Conservation (phyloP, 139 green algal species). For the Chlorokybus atmophyticus region DNA sequence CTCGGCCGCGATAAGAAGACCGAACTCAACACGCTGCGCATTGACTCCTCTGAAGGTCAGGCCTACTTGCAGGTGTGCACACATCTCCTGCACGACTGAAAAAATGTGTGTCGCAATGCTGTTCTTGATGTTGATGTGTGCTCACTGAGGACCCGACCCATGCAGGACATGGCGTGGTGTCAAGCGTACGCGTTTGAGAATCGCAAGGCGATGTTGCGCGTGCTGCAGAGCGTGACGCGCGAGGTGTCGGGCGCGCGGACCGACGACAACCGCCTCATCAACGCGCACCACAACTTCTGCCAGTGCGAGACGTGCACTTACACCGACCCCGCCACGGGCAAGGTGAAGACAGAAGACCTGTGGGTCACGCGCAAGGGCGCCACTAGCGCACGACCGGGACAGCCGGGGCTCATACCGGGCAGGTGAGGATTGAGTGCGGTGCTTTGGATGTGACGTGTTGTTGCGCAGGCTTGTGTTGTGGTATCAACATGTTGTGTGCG, state of each 20-base stretch:
- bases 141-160: too few species aligned
- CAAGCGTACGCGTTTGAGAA: slow-evolving; percentile 32
- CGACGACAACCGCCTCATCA: slow-evolving; percentile 17
- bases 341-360: slow-evolving; percentile 21
- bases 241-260: slow-evolving; percentile 8
- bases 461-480: too few species aligned
- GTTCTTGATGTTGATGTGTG: too few species aligned
- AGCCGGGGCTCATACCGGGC: slow-evolving; percentile 34
- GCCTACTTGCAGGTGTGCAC: background rate
- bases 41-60: background rate
- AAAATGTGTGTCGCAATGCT: background rate
- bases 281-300: slow-evolving; percentile 37
- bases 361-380: slow-evolving; percentile 35
- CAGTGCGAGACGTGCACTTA: slow-evolving; percentile 24
- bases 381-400: slow-evolving; percentile 19
- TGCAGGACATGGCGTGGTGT: slow-evolving; percentile 33
- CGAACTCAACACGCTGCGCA: background rate
- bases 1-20: background rate
- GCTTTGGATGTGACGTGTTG: too few species aligned
- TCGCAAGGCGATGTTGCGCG: slow-evolving; percentile 22
- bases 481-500: too few species aligned
- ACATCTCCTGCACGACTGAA: background rate
- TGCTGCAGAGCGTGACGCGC: slow-evolving; percentile 16
- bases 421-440: too few species aligned
- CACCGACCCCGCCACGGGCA: slow-evolving; percentile 21